Conservation (phyloP, 1,284 basidiomycete genomes). For the Neolentinus lepideus region DNA sequence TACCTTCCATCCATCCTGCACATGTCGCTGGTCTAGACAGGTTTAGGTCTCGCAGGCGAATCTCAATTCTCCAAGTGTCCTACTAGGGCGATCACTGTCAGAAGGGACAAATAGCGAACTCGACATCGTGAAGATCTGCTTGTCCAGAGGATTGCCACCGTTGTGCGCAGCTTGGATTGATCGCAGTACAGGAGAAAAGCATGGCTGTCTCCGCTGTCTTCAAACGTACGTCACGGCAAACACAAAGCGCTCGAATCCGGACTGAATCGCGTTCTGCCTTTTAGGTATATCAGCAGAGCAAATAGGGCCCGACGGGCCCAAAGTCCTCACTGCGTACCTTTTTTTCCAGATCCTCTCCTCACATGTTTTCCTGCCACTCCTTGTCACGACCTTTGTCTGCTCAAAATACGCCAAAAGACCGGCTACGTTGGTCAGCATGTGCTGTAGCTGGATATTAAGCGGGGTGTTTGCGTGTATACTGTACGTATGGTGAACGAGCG, state of each 20-base stretch:
- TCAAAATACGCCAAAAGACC: conserved; percentile 33
- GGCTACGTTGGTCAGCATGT: conserved; percentile 45
- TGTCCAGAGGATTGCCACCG: too few species aligned
- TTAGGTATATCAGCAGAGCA: neutral
- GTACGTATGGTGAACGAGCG: conserved; percentile 19
- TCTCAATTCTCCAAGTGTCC: too few species aligned
- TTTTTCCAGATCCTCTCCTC: conserved; percentile 40
- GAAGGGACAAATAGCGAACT: too few species aligned
- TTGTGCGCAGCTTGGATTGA: too few species aligned
- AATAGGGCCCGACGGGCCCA: neutral
- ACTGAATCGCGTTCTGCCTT: neutral
- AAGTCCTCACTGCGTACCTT: conserved; percentile 27
- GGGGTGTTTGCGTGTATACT: conserved; percentile 29
- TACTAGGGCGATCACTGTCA: too few species aligned
- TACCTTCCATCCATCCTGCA: neutral
- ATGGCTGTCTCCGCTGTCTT: too few species aligned
- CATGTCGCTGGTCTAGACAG: neutral
- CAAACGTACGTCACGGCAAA: too few species aligned
- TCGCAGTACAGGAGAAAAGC: too few species aligned
- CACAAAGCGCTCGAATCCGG: neutral
- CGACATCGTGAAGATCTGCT: too few species aligned
- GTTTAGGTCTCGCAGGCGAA: too few species aligned
- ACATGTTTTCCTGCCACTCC: conserved; percentile 39
- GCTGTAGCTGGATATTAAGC: conserved; percentile 36
- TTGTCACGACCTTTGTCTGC: conserved; percentile 38